phyloP scores from a whole-genome alignment of 192 early-diverging fungal genomes.

The Coemansia erecta region DNA sequence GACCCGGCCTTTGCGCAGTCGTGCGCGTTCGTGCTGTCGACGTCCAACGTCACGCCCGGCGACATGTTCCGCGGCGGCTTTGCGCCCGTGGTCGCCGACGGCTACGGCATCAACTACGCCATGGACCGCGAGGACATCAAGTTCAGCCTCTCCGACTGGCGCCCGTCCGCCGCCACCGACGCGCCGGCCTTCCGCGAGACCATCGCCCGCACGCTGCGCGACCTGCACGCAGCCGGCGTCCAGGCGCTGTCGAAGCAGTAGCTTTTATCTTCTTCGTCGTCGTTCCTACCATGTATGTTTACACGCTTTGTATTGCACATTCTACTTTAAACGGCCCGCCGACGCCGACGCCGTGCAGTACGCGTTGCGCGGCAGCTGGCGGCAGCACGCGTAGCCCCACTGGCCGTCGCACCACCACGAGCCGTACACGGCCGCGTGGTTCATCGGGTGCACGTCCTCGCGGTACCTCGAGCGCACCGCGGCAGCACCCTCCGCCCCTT shows the following conservation, averaged over 20 bases:
- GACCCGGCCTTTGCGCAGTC: constrained; percentile 78
- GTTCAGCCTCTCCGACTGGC: constrained; percentile 66
- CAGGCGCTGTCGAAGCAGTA: constrained; percentile 2
- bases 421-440: constrained; percentile 90
- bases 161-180: constrained; percentile 55
- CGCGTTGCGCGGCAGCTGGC: constrained; percentile 69
- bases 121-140: constrained; percentile 65
- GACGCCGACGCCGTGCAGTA: constrained; percentile 74
- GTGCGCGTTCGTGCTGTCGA: constrained; percentile 78
- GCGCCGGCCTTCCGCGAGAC: constrained; percentile 60
- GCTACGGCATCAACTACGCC: constrained; percentile 87
- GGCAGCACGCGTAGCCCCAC: constrained; percentile 98
- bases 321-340: not conserved
- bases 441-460: constrained; percentile 83
- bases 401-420: constrained; percentile 92
- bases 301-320: not conserved
- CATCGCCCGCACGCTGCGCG: constrained; percentile 49
- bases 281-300: no score
- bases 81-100: constrained; percentile 79
- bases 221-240: constrained; percentile 38
- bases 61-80: constrained; percentile 75
- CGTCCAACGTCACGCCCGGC: constrained; percentile 77
- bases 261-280: no score
- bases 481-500: constrained; percentile 77
- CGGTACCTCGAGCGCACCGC: constrained; percentile 76